phyloP scores from a whole-genome alignment of 78 protist species.

The Guillardia theta region DNA sequence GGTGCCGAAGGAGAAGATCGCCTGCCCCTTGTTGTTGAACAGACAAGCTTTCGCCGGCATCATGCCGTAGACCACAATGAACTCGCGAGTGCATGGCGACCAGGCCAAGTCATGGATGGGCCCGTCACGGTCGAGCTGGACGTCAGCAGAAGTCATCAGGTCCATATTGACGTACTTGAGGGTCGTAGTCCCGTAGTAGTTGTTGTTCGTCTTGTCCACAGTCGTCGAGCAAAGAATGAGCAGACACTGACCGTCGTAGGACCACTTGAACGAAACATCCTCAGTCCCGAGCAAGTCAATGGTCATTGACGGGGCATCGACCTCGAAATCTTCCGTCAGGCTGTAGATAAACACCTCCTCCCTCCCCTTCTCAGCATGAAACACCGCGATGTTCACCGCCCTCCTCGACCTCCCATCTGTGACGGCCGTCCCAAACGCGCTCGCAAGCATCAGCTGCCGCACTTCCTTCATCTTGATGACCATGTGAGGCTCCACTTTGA shows the following conservation, averaged over 20 bases:
- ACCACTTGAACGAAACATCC: background rate
- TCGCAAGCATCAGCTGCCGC: background rate
- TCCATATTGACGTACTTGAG: background rate
- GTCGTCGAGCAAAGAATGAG: background rate
- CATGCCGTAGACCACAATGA: slow-evolving; percentile 56
- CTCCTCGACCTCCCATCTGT: too few relatives aligned
- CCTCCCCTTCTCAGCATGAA: background rate
- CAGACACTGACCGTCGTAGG: background rate
- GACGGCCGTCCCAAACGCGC: background rate
- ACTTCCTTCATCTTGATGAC: background rate
- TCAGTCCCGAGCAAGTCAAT: background rate
- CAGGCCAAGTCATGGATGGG: slow-evolving; percentile 66
- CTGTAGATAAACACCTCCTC: background rate
- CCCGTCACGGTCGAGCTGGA: slow-evolving; percentile 30
- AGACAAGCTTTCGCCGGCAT: slow-evolving; percentile 59
- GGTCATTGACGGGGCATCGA: background rate
- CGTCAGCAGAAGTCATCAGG: background rate
- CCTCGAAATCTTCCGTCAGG: background rate
- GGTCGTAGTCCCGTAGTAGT: slow-evolving; percentile 4
- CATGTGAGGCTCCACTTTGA: background rate
- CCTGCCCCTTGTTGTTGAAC: background rate
- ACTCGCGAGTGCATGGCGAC: slow-evolving; percentile 55
- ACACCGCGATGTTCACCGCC: too few relatives aligned
- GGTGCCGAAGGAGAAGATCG: slow-evolving; percentile 62
- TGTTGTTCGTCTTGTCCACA: background rate